A percentile compares a stretch with the other conserved stretches of the same genome.
phyloP scores from a whole-genome alignment of 108 stramenopile species.

The Stephanodiscus minutulus region DNA sequence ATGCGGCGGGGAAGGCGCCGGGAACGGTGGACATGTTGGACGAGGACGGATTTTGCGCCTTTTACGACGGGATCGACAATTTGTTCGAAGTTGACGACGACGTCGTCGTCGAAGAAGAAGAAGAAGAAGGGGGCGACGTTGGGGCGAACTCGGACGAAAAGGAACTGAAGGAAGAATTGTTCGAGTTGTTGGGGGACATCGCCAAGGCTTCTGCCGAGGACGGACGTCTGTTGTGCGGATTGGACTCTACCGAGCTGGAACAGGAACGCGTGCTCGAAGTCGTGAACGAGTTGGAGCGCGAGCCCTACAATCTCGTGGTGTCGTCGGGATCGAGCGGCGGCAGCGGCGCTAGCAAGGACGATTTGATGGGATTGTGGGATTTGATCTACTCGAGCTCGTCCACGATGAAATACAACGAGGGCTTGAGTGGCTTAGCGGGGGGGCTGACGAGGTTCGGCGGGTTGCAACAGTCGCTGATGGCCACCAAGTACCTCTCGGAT shows the following conservation, averaged over 20 bases:
- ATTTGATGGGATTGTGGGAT: constrained; percentile 77
- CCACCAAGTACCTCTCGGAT: constrained; percentile 67
- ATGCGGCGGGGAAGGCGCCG: constrained; percentile 41
- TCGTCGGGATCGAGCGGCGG: constrained; percentile 4
- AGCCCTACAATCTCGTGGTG: constrained; percentile 53
- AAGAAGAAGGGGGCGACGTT: constrained; percentile 29
- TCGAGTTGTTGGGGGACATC: constrained; percentile 50
- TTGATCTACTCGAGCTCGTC: constrained; percentile 79
- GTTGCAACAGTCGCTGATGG: constrained; percentile 57
- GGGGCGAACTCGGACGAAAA: neutral
- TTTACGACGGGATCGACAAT: constrained; percentile 72
- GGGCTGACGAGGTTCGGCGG: constrained; percentile 79
- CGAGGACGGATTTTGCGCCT: constrained; percentile 57
- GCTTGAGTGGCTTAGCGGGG: constrained; percentile 79
- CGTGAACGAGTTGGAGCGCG: constrained; percentile 59
- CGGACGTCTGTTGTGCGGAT: constrained; percentile 66
- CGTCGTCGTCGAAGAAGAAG: no score
- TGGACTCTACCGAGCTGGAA: constrained; percentile 68
- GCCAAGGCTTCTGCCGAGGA: constrained; percentile 47
- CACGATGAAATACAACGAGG: constrained; percentile 85
- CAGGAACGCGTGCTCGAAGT: constrained; percentile 65
- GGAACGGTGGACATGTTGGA: constrained; percentile 54
- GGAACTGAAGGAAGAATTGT: constrained; percentile 46
- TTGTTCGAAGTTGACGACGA: constrained; percentile 77
- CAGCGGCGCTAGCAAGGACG: constrained; percentile 34